Base-by-base conservation (phyloP, 1,139 yeast genomes). In the Sugiyamaella japonica region DNA sequence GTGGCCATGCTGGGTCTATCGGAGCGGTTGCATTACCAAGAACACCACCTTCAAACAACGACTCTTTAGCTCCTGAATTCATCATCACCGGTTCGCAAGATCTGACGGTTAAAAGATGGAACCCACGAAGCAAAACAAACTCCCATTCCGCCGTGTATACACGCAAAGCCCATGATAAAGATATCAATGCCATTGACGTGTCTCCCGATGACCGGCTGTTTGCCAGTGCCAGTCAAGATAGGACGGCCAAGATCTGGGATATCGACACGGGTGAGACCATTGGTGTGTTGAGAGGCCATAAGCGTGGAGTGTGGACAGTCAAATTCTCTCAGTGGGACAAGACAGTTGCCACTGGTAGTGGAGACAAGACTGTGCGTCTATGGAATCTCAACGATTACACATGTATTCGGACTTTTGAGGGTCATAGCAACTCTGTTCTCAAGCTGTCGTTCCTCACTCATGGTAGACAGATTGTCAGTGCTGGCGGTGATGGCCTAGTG, bases 171-270 rank as follows among this genome's bases (percentile, higher is more conserved):
- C 99, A 93, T 70, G 99, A 93, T 54, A 93, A 93, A 70, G 97
- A 93, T 70, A 91, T 93, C 57, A 95, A 93, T 66, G 82, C 95
- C 2, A 74, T 95, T 51, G 97, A 89, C 61, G 77, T 93, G 1
- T 80, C 97, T 6, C 96, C 97, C 10, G 90, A 91, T 66, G 95
- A 93, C 70, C 86, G 85, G 61, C 76, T 78, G 58, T 84, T 93
- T 66, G 98, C 97, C 1, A 86, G 97, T 3, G 98, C 97, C 1
- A 88, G 97, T n/a, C 96, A 88, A 70, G 99, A 93, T 69, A 88
- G 91, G 65, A 79, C 91, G 2, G 95, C 87, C 59, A 93, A 95
- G 69, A 74, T 93, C 4, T 95, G 98, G 98, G 85, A 87, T 65
- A 67, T 82, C 36, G 86, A 83, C 42, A 74, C 82, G 12, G 98